Conservation (phyloP, 345 rosid species). For the Tarenaya hassleriana region DNA sequence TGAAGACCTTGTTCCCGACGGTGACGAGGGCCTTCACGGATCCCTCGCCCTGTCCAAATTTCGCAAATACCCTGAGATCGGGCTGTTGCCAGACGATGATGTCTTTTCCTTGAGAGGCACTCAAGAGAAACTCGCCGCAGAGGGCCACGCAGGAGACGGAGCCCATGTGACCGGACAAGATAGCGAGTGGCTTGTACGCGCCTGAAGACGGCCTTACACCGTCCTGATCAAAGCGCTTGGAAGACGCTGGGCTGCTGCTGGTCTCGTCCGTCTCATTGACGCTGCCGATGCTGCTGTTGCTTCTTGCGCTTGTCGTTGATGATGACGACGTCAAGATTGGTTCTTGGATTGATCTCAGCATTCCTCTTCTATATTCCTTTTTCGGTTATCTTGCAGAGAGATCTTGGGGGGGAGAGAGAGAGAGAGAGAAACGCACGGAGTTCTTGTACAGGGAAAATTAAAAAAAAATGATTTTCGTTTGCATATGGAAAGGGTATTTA, state of each 20-base stretch:
- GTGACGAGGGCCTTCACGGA: constrained; percentile 77
- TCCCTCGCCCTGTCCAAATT: constrained; percentile 91
- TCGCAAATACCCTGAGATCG: constrained; percentile 72
- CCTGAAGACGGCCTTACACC: constrained; percentile 32
- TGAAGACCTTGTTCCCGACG: constrained; percentile 57
- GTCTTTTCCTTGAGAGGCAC: constrained; percentile 91
- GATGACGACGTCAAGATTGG: constrained; percentile 43
- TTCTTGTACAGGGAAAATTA: too few species aligned
- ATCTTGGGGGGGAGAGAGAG: background rate
- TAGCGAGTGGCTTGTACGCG: constrained; percentile 56
- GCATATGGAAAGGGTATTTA: constrained; percentile 21
- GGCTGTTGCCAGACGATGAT: constrained; percentile 99
- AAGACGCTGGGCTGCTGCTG: constrained; percentile 33
- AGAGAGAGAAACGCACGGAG: constrained; percentile 30
- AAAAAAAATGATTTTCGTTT: too few species aligned
- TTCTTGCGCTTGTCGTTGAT: constrained; percentile 27
- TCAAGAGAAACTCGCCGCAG: constrained; percentile 84
- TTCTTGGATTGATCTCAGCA: constrained; percentile 25
- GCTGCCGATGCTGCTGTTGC: constrained; percentile 34
- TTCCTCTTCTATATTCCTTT: background rate
- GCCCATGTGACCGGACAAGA: constrained; percentile 71
- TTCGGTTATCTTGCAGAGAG: background rate
- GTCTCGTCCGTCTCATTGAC: constrained; percentile 42
- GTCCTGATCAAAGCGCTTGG: constrained; percentile 35
- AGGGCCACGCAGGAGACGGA: constrained; percentile 79